Evolutionary conservation across 2,329 filamentous ascomycete genomes (phyloP).

Genomic region (Paracamarosporium sp.): DNA sequence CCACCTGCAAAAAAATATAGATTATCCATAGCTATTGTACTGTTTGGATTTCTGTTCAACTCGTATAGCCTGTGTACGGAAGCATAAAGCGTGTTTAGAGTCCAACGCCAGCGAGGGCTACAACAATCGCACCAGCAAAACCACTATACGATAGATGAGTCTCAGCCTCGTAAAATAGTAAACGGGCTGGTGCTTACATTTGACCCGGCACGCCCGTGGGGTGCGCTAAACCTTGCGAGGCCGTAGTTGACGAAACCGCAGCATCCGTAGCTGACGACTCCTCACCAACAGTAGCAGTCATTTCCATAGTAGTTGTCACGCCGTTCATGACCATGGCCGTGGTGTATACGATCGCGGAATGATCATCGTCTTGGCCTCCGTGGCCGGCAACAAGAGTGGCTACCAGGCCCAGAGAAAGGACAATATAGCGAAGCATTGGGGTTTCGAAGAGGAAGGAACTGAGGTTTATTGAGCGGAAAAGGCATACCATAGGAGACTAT

Average conservation of each 20-base stretch:
- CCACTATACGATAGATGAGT: not conserved
- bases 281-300: not conserved
- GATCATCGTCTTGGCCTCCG: not conserved
- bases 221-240: not conserved
- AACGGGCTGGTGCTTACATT: not conserved
- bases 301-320: constrained; percentile 3
- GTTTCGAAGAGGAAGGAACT: not conserved
- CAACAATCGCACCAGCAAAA: not conserved
- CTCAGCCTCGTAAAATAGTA: not conserved
- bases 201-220: not conserved
- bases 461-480: not conserved
- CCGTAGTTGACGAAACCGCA: not conserved
- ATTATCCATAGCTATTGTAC: not conserved
- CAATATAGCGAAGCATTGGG: not conserved
- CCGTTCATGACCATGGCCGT: constrained; percentile 6
- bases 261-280: not conserved
- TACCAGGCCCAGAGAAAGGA: not conserved
- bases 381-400: not conserved
- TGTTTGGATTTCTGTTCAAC: not conserved
- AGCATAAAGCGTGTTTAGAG: not conserved
- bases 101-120: not conserved
- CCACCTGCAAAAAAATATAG: no score
- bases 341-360: not conserved
- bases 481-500: not conserved
- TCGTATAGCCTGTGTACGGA: not conserved